Base-by-base conservation (phyloP, 345 rosid genomes). In the Viola odorata region DNA sequence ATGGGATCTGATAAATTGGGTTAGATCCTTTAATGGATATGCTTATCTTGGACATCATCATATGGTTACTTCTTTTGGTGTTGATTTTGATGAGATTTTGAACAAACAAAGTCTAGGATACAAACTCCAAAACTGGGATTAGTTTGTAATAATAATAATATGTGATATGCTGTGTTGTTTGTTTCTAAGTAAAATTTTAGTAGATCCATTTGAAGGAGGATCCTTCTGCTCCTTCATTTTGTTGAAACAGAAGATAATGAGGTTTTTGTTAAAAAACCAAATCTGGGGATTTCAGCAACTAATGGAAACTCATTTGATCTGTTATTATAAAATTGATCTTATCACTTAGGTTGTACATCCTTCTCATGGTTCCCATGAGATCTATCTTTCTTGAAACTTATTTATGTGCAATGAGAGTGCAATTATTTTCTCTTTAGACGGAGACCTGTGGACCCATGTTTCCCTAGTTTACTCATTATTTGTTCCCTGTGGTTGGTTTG, bases 241-340 rank as follows among this genome's bases (percentile, higher is more conserved):
- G 12, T 45, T 50, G 32, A 23, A 23, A 23, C 32, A 23, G 32
- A 23, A 23, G 32, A 23, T 23, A 23, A 23, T 23, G 32, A 63
- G 78, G 70, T 70, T 67, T 70, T 48, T 50, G 50, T 15, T 45
- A 17, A 50, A 66, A 9, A 52, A 52, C 5, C 41, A 36, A 5
- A 0, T 6, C 5, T 11, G 45, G 53, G 39, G n/a, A 13, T 36
- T 54, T 23, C 32, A 23, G 32, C 32, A 23, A 23, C 32, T 23
- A 23, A 23, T 23, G 32, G 32, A 23, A 23, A 12, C 6, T 37
- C 32, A 4, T 60, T 48, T 48, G 13, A 42, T 15, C 36, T 53
- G 8, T 0, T 53, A 58, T 32, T 58, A 5, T 58, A 3, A 12
- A 32, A 36, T 37, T 61, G 42, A 7, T 50, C 15, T 23, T 23